A percentile compares a stretch with the other conserved stretches of the same genome.
Evolutionary conservation across 2,329 filamentous ascomycete genomes (phyloP).

Genomic region (Aspergillus ibericus): DNA sequence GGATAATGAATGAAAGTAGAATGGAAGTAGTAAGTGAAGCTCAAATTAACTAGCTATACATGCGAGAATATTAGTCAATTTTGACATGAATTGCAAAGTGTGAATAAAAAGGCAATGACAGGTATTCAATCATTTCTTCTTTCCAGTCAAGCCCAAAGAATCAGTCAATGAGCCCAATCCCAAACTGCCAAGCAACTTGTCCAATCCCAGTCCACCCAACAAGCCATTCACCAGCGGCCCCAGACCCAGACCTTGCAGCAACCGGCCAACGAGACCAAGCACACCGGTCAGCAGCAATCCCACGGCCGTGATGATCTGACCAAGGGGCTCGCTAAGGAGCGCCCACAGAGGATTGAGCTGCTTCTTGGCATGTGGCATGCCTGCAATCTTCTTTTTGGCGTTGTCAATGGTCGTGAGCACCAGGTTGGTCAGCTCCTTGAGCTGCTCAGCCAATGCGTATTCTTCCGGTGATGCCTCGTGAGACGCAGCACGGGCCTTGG

Average conservation of each 20-base stretch:
- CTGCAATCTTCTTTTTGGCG: slow-evolving; percentile 82
- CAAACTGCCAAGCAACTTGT: slow-evolving; percentile 50
- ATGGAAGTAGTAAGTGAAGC: too few species aligned
- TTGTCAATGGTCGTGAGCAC: slow-evolving; percentile 83
- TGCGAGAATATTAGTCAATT: too few species aligned
- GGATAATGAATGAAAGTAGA: too few species aligned
- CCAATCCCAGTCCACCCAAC: slow-evolving; percentile 69
- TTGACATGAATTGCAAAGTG: too few species aligned
- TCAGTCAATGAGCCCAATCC: slow-evolving; percentile 53
- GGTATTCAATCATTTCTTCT: slow-evolving; percentile 53
- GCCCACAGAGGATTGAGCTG: slow-evolving; percentile 88
- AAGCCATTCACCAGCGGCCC: slow-evolving; percentile 78
- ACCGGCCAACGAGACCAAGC: slow-evolving; percentile 75
- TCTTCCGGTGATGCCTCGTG: slow-evolving; percentile 80
- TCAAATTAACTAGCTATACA: too few species aligned
- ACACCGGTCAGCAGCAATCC: slow-evolving; percentile 81
- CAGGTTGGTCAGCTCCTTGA: slow-evolving; percentile 80
- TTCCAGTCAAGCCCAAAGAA: slow-evolving; percentile 46
- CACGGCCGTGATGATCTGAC: slow-evolving; percentile 89
- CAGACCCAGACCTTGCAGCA: slow-evolving; percentile 78
- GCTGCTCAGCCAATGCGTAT: slow-evolving; percentile 75
- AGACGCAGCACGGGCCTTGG: slow-evolving; percentile 75
- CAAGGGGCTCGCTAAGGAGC: slow-evolving; percentile 71
- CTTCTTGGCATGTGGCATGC: slow-evolving; percentile 94
- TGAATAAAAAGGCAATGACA: too few species aligned